Conservation (phyloP, 1,284 basidiomycete genomes). For the Lignosus rhinocerotis region DNA sequence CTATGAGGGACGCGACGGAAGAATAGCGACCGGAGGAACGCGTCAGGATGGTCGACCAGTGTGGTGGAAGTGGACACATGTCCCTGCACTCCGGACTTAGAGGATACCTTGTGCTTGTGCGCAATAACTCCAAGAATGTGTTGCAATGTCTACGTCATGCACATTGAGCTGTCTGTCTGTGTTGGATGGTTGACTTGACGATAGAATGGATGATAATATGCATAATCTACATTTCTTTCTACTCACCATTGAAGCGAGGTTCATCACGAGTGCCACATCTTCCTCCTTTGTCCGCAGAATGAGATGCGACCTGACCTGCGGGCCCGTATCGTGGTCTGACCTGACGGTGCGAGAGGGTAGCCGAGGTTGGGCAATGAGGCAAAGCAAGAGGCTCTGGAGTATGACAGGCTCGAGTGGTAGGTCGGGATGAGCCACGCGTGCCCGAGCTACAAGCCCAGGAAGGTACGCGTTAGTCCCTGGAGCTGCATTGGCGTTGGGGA, state of each 20-base stretch:
- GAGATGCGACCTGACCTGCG: conserved; percentile 30
- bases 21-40: conserved; percentile 60
- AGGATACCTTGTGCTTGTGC: conserved; percentile 55
- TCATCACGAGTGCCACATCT: conserved; percentile 54
- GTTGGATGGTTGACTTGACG: neutral
- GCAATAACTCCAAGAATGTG: conserved; percentile 58
- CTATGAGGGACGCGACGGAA: conserved; percentile 27
- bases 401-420: conserved; percentile 63
- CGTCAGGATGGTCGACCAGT: conserved; percentile 26
- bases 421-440: conserved; percentile 43
- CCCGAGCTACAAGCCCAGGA: conserved; percentile 46
- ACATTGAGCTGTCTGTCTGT: neutral
- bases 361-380: conserved; percentile 46
- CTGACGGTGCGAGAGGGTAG: conserved; percentile 10
- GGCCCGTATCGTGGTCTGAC: neutral
- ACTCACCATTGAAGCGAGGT: conserved; percentile 58
- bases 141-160: conserved; percentile 51
- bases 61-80: conserved; percentile 1
- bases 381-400: conserved; percentile 66
- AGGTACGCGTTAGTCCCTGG: conserved; percentile 56
- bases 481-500: neutral
- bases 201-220: neutral
- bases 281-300: conserved; percentile 63
- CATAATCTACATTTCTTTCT: neutral
- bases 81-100: conserved; percentile 6